Evolutionary conservation across 2,329 filamentous ascomycete species (phyloP), one percentile per base, ranked within the genome.

Genomic region (Ceratocystis destructans): DNA sequence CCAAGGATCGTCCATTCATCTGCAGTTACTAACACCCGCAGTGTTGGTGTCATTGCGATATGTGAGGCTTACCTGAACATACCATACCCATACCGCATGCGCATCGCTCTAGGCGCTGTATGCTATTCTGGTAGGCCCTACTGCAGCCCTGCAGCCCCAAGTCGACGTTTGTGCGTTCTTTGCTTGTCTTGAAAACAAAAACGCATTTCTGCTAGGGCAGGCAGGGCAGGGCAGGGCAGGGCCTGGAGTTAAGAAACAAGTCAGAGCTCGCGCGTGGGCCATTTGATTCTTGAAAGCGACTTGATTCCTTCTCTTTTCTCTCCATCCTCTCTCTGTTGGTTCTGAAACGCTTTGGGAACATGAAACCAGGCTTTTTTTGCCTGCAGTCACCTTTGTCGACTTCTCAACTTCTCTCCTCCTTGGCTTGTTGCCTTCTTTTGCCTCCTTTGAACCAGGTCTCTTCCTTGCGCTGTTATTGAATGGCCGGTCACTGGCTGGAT

Each of bases 51-150:
- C 31, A 12, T 7, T 31, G 20, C 28, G 25, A 7, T 33, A 7
- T 57, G 53, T 28, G 25, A 22, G 48, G 48, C 25, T 22, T n/a
- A 8, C 20, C 48, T 53, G n/a, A 12, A 53, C 48, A 53, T 25
- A 10, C 20, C n/a, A 46, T 46, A 5, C 15, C 7, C n/a, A 46
- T 46, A 5, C 15, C 45, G 12, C 17, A 10, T 25, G n/a, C 22
- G 28, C 55, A 20, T 33, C 37, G 28, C 55, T 59, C 55, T 59
- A 59, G 55, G 55, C 55, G 55, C 55, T 20, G 55, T 59, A 59
- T 37, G 28, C 28, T 59, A 59, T 59, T 59, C 55, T 59, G 31
- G 55, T 37, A n/a, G 55, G 55, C n/a, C 37, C 15, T 20, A n/a
- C 28, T 31, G 31, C 55, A 20, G 28, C 15, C 7, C 28, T 31